phyloP scores from a whole-genome alignment of 2,329 filamentous ascomycete genomes.

The Coniochaeta ligniaria region DNA sequence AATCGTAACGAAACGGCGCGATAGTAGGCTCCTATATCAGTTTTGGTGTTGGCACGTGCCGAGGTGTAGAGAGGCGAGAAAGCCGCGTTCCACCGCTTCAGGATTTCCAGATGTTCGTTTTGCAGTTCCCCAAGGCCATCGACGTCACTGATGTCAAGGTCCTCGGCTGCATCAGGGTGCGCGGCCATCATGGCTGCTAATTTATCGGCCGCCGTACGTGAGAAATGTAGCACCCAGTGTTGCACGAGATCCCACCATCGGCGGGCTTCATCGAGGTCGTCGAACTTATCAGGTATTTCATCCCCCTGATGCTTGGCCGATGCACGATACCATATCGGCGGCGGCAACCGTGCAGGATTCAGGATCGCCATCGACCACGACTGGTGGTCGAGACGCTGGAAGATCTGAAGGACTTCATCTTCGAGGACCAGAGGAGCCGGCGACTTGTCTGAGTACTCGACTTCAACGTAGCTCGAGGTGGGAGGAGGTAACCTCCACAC shows the following conservation, averaged over 20 bases:
- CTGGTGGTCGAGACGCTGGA: constrained; percentile 21
- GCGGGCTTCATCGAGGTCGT: constrained; percentile 16
- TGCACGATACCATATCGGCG: constrained; percentile 6
- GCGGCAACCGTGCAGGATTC: constrained; percentile 7
- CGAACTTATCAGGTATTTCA: constrained; percentile 14
- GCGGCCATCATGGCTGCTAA: constrained; percentile 7
- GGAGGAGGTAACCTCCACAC: background rate
- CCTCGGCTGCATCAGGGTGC: background rate
- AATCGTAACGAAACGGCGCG: constrained; percentile 31
- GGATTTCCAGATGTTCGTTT: constrained; percentile 25
- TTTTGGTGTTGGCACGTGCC: constrained; percentile 13
- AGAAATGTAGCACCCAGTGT: constrained; percentile 17
- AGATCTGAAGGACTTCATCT: constrained; percentile 18
- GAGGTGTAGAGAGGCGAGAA: constrained; percentile 27
- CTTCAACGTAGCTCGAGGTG: background rate
- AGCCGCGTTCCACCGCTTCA: constrained; percentile 30
- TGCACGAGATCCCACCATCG: constrained; percentile 21
- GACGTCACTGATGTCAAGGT: constrained; percentile 11
- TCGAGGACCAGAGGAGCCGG: constrained; percentile 15
- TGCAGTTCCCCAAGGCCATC: constrained; percentile 9
- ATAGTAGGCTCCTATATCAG: constrained; percentile 17
- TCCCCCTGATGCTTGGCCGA: constrained; percentile 3
- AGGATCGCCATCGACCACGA: constrained; percentile 18
- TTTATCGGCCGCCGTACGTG: constrained; percentile 11
- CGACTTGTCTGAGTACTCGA: constrained; percentile 5